Percentiles rank a stretch among this genome's conserved stretches.
Evolutionary conservation across 192 early-diverging fungal species (phyloP).

Genomic region (Dimargaris xerosporica): DNA sequence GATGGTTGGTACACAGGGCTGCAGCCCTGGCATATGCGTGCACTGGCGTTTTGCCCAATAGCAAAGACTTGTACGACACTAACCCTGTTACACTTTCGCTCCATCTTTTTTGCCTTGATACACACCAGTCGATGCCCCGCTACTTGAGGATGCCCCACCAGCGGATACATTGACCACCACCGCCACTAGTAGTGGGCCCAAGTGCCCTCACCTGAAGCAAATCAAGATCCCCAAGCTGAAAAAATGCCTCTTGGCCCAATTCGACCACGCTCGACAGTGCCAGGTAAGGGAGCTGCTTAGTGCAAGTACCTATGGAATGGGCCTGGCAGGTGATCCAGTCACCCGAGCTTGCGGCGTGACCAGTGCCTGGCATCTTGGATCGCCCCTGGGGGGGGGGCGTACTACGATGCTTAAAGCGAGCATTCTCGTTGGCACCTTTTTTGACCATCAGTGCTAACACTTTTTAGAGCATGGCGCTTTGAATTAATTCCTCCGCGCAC

Average conservation of each 20-base stretch:
- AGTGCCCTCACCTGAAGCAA: constrained; percentile 7
- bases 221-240: constrained; percentile 8
- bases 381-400: too few species aligned
- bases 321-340: too few species aligned
- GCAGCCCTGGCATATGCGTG: too few species aligned
- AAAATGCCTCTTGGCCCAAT: neutral
- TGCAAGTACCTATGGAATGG: neutral
- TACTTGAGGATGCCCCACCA: neutral
- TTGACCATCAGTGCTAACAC: too few species aligned
- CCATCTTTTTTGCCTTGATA: neutral
- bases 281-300: neutral
- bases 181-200: neutral
- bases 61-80: neutral
- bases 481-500: neutral
- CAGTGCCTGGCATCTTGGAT: too few species aligned
- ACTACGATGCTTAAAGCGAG: too few species aligned
- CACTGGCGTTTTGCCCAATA: neutral
- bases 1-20: too few species aligned
- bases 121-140: neutral
- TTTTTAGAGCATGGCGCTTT: too few species aligned
- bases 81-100: neutral
- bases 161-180: neutral
- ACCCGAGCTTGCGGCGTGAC: too few species aligned
- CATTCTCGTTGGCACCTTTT: too few species aligned
- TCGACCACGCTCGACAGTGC: neutral